phyloP scores from a whole-genome alignment of 2,329 filamentous ascomycete species.

The Cladobotryum mycophilum region DNA sequence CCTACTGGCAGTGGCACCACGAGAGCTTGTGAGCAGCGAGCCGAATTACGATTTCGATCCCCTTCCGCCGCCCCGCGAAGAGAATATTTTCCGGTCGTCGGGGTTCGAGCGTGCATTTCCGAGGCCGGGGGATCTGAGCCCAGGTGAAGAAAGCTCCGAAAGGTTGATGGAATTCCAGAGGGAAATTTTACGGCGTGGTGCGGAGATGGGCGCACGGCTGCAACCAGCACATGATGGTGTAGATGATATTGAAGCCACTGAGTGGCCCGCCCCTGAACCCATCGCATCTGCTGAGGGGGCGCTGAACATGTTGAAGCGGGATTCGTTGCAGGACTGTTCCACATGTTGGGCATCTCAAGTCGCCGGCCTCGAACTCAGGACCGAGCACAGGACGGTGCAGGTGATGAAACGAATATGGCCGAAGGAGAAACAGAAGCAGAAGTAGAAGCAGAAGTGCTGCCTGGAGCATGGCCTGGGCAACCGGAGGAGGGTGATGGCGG shows the following conservation, averaged over 20 bases:
- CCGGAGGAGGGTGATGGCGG: too few species aligned
- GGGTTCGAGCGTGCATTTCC: background rate
- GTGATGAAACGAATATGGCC: constrained; percentile 10
- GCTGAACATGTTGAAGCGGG: constrained; percentile 14
- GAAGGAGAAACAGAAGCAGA: constrained; percentile 8
- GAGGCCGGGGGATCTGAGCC: too few species aligned
- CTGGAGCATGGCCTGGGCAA: constrained; percentile 29
- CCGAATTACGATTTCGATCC: constrained; percentile 77
- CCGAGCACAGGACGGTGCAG: background rate
- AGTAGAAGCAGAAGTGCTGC: constrained; percentile 15
- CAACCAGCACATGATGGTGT: too few species aligned
- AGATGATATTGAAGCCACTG: too few species aligned
- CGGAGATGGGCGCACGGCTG: too few species aligned
- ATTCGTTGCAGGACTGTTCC: constrained; percentile 20
- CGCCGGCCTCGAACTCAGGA: background rate
- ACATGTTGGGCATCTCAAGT: constrained; percentile 19
- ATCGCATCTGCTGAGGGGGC: background rate
- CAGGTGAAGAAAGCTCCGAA: too few species aligned
- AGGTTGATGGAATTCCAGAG: too few species aligned
- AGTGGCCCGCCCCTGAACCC: too few species aligned
- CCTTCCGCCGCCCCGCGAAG: constrained; percentile 58
- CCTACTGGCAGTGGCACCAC: constrained; percentile 65
- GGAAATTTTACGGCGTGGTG: too few species aligned
- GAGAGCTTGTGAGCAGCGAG: constrained; percentile 53
- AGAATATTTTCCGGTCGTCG: constrained; percentile 43